Evolutionary conservation across 1,139 yeast species (phyloP).

Genomic region (Debaryomyces udenii): DNA sequence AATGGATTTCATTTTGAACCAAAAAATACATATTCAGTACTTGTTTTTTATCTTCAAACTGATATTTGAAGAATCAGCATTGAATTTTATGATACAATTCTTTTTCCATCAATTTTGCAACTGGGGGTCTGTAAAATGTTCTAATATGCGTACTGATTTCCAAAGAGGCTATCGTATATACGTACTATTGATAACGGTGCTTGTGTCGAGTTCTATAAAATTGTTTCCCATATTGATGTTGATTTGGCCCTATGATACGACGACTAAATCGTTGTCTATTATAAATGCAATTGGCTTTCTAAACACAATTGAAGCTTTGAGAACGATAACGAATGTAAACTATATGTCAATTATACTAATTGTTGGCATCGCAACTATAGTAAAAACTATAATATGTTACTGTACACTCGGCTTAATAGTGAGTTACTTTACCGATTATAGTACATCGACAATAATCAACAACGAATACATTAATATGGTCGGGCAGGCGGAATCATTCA

Average conservation of each 20-base stretch:
- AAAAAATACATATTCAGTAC: slow-evolving; percentile 63
- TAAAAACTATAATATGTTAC: slow-evolving; percentile 4
- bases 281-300: slow-evolving; percentile 65
- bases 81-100: slow-evolving; percentile 54
- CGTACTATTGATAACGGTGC: slow-evolving; percentile 64
- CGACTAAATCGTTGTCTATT: slow-evolving; percentile 62
- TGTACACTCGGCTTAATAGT: slow-evolving; percentile 4
- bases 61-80: slow-evolving; percentile 55
- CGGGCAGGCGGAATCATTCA: slow-evolving; percentile 2
- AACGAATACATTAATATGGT: slow-evolving; percentile 1
- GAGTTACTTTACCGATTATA: background rate
- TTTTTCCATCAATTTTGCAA: slow-evolving; percentile 36
- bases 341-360: slow-evolving; percentile 22
- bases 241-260: slow-evolving; percentile 90
- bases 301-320: slow-evolving; percentile 67
- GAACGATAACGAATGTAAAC: slow-evolving; percentile 52
- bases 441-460: background rate
- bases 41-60: slow-evolving; percentile 65
- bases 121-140: slow-evolving; percentile 32
- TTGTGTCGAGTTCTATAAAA: slow-evolving; percentile 77
- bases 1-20: slow-evolving; percentile 39
- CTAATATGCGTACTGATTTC: slow-evolving; percentile 19
- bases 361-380: slow-evolving; percentile 8
- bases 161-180: slow-evolving; percentile 31
- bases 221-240: slow-evolving; percentile 91